Evolutionary conservation across 257 asterid species (phyloP).

Genomic region (Solanum medicagineum): DNA sequence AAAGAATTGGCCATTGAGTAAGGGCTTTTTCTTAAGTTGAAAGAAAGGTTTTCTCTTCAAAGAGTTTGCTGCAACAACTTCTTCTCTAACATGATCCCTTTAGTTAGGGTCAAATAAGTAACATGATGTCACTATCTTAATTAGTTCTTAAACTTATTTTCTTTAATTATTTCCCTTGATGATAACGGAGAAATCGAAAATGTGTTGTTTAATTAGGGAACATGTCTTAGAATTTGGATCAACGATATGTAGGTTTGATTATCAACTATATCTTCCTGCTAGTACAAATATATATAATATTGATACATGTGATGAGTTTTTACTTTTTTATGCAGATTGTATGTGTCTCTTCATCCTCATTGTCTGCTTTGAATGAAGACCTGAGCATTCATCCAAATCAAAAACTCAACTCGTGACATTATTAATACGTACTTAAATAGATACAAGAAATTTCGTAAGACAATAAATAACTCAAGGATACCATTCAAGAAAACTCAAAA

Average conservation of each 20-base stretch:
- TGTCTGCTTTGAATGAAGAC: background rate
- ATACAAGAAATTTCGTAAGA: too few species aligned
- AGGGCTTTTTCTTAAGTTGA: background rate
- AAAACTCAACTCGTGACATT: too few species aligned
- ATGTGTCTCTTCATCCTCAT: background rate
- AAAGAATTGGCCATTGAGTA: background rate
- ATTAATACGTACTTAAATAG: too few species aligned
- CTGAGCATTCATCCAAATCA: too few species aligned
- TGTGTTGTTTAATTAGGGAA: background rate
- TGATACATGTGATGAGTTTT: background rate
- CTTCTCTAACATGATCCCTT: conserved; percentile 28
- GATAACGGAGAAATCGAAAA: background rate
- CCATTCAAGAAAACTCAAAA: too few species aligned
- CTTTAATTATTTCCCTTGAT: background rate
- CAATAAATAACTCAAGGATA: too few species aligned
- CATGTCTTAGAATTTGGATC: background rate
- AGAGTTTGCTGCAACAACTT: conserved; percentile 65
- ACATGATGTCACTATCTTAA: background rate
- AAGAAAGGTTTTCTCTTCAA: conserved; percentile 3
- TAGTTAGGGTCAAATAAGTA: conserved; percentile 12
- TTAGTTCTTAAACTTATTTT: background rate
- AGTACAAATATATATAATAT: background rate
- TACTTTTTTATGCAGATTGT: background rate
- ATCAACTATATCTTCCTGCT: background rate
- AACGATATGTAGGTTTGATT: background rate